Evolutionary conservation across 2,329 filamentous ascomycete genomes (phyloP), one percentile per base, ranked within the genome.

Genomic region (Colletotrichum sp.): DNA sequence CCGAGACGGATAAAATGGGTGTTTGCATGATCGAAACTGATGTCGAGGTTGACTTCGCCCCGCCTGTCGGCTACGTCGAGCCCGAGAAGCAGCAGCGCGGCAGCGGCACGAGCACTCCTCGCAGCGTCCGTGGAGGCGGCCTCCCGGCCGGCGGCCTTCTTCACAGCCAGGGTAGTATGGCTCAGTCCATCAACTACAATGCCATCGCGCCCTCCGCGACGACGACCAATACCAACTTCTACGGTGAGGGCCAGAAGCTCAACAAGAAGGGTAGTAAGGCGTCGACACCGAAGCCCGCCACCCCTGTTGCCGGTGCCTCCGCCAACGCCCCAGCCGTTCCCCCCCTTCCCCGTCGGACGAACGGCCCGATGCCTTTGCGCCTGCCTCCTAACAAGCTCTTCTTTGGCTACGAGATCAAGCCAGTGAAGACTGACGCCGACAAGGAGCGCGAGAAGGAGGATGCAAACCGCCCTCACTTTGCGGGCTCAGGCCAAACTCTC

Each of bases 21-120:
- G 96, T 99, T 71, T 96, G 96, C 81, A 98, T 98, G 85, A 93
- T 98, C 71, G 97, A 99, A 87, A 99, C 97, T 0, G 97, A 99
- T 87, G 91, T 99, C 15, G 95, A 95, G 72, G 97, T 99, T 77
- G 97, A 99, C 82, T 99, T 99, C 83, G 97, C 96, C 3, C 90
- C 97, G 5, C 97, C 97, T 0, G 92, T 99, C 3, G 97, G 97
- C 78, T 99, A 99, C 82, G 95, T 98, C 78, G 96, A 99, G 84
- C 95, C 96, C 1, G 92, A 94, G 81, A 92, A 90, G 75, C 81
- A 85, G 78, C 85, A 84, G 28, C 79, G 81, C 70, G 84, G 84
- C 30, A 97, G 95, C 79, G 96, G 96, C n/a, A 96, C 95, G 21
- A 96, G 93, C 85, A 98, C 96, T 18, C 96, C 96, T 3, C 89